A percentile compares a stretch with the other conserved stretches of the same genome.
phyloP scores from a whole-genome alignment of 129 eudicot species.

The Flaveria robusta region DNA sequence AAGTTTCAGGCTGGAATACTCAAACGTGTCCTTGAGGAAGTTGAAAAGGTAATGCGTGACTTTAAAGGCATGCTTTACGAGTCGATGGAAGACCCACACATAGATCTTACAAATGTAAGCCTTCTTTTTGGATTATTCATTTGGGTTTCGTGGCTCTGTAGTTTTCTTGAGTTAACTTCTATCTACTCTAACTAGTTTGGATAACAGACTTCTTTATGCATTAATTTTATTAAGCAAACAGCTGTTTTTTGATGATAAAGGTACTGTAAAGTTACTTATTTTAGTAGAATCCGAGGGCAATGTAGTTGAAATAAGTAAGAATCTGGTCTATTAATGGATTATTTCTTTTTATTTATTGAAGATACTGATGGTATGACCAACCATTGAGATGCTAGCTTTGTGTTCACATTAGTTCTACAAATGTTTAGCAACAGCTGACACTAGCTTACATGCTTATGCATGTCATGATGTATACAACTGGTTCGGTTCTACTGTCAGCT shows the following conservation, averaged over 20 bases:
- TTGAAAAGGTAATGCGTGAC: conserved; percentile 90
- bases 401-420: neutral
- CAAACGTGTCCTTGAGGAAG: conserved; percentile 95
- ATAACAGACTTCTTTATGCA: neutral
- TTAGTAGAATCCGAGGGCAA: neutral
- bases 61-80: conserved; percentile 82
- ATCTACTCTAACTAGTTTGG: neutral
- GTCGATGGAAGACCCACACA: conserved; percentile 89
- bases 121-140: conserved; percentile 1
- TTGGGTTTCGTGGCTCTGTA: neutral
- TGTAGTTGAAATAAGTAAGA: neutral
- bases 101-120: conserved; percentile 75
- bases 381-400: neutral
- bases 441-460: neutral
- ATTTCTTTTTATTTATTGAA: neutral
- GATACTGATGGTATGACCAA: conserved; percentile 9
- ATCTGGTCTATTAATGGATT: conserved; percentile 2
- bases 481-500: neutral
- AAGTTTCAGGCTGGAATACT: conserved; percentile 83
- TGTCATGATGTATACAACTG: neutral
- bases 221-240: neutral
- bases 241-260: neutral
- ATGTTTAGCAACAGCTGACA: neutral
- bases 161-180: neutral
- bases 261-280: neutral